phyloP scores from a whole-genome alignment of 2,329 filamentous ascomycete species.

The Aureobasidium musti region DNA sequence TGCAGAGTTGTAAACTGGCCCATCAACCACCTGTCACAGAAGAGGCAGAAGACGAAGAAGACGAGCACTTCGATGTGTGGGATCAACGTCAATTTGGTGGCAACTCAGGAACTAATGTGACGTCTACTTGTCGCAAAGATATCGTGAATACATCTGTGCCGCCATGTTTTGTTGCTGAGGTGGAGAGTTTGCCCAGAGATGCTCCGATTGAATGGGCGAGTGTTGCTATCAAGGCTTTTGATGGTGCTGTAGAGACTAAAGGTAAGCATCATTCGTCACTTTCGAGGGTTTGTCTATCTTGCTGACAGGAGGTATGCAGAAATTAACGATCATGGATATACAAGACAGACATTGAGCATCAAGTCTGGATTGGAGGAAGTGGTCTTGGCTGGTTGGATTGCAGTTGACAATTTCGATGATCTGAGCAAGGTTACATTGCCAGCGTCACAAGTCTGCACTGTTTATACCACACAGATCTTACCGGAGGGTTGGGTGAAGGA shows the following conservation, averaged over 20 bases:
- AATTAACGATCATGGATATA: not conserved
- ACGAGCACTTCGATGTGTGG: slow-evolving; percentile 65
- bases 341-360: not conserved
- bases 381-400: slow-evolving; percentile 10
- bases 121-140: slow-evolving; percentile 41
- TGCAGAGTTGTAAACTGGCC: slow-evolving; percentile 49
- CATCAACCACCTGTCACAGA: slow-evolving; percentile 39
- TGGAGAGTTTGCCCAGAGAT: slow-evolving; percentile 72
- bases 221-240: slow-evolving; percentile 5
- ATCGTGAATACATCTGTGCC: slow-evolving; percentile 45
- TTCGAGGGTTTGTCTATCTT: not conserved
- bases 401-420: not conserved
- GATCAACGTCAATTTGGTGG: slow-evolving; percentile 44
- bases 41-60: slow-evolving; percentile 53
- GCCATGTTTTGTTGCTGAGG: slow-evolving; percentile 72
- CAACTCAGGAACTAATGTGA: slow-evolving; percentile 36
- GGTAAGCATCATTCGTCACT: not conserved
- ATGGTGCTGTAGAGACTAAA: not conserved
- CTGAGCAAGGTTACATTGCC: not conserved
- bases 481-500: not conserved
- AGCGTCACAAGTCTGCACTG: slow-evolving; percentile 6
- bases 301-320: not conserved
- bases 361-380: not conserved
- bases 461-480: slow-evolving; percentile 20
- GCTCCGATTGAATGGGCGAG: slow-evolving; percentile 75